Base-by-base conservation (phyloP, 1,139 yeast genomes). In the Suhomyces bokatorum region DNA sequence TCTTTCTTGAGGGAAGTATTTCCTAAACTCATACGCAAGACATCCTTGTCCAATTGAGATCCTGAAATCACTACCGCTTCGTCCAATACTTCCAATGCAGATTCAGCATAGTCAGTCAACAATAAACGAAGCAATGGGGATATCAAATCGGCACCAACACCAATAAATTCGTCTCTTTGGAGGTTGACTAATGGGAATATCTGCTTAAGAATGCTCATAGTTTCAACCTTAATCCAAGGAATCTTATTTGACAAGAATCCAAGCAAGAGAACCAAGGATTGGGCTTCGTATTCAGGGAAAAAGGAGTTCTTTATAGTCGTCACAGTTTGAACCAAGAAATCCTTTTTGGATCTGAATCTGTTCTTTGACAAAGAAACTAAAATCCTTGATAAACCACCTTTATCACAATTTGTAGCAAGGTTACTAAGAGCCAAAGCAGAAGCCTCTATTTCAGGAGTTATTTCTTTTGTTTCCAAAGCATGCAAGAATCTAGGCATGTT, bases 131-230 rank as follows among this genome's bases (percentile, higher is more conserved):
- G 70, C 42, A 95, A 70, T 1, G 99, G 99, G 1, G 97, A 86
- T 4, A 95, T 87, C 44, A 93, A 72, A 60, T 93, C 99, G 0
- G 99, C 99, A 6, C 99, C 99, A 37, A 90, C 85, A 2, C 96
- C 96, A 33, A 80, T 76, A 60, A 90, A 90, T 55, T 87, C 96
- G 14, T 87, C 89, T 40, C 86, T 71, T 41, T 81, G 81, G 46
- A 91, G 72, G 59, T 93, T 93, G 11, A 91, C 83, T 47, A 78
- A 69, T 1, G 97, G 95, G 53, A 95, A 78, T 10, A 93, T 65
- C 39, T 81, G 78, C 53, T 86, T 85, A 53, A 95, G 72, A 3
- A 90, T 65, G 39, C 81, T 84, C 81, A 95, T 75, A 0, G 95
- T 81, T 62, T 93, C 97, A 12, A 76, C 60, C 52, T 87, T 86